These are phyloP conservation scores for Vicia faba DNA, from an alignment of 306 rosid genomes.

Conservation along the genomic window DNA sequence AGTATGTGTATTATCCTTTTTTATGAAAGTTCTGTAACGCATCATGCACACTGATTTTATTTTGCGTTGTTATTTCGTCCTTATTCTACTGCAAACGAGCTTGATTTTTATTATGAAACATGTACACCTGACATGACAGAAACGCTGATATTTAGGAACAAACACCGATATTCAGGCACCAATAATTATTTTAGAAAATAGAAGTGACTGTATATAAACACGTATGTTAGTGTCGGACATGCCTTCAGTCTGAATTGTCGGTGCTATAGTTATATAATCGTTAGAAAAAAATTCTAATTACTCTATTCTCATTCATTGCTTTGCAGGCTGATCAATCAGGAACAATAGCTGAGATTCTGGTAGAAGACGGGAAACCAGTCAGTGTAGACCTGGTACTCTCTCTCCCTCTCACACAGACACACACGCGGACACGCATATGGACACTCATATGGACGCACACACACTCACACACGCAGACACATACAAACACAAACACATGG, in stretches of 20 bases:
- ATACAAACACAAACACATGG: too few relatives aligned
- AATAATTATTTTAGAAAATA: too few relatives aligned
- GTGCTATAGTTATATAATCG: slow-evolving; percentile 1
- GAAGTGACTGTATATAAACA: too few relatives aligned
- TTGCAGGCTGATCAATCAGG: slow-evolving; percentile 89
- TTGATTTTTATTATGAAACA: too few relatives aligned
- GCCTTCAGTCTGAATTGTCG: neutral
- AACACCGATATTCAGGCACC: too few relatives aligned
- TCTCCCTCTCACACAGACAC: neutral
- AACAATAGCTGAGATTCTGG: slow-evolving; percentile 62
- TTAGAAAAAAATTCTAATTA: neutral
- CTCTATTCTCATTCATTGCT: slow-evolving; percentile 29
- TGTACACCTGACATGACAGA: too few relatives aligned
- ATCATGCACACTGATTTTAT: neutral
- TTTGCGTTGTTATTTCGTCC: neutral
- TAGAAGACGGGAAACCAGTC: slow-evolving; percentile 78
- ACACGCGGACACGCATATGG: too few relatives aligned
- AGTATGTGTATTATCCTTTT: slow-evolving; percentile 49
- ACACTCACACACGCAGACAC: too few relatives aligned
- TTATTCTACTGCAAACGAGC: neutral
- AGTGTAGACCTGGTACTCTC: slow-evolving; percentile 72
- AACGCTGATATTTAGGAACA: too few relatives aligned
- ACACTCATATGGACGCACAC: neutral
- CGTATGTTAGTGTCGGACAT: neutral
- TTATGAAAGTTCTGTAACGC: neutral